Evolutionary conservation across 768 basidiomycete species (phyloP), one percentile per base, ranked within the genome.

Genomic region (Cyclocybe aegerita): DNA sequence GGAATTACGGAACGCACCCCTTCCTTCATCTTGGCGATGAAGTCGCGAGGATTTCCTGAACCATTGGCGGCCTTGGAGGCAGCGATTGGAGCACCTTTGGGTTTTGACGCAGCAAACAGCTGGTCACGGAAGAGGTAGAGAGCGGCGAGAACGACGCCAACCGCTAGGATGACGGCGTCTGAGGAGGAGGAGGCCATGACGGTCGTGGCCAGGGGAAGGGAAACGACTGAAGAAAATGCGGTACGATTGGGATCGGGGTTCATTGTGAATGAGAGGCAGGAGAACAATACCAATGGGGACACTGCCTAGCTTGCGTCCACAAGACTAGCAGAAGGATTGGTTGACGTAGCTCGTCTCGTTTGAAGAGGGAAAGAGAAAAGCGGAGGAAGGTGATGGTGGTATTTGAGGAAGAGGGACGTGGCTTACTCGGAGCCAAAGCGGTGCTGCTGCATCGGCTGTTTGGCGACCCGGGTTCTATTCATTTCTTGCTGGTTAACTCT

Each of bases 1-100:
- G 12, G 14, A 43, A 30, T 51, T 32, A 40, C 30, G 17, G 6
- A 7, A 80, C 91, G 66, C 72, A 98, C 96, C 36, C 83, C 86
- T 53, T 88, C 85, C 72, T 93, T 90, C 93, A 98, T 94, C 75
- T 95, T 95, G 9, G 84, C 82, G 37, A 97, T 80, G 64, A 97
- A 97, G 68, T 98, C 93, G 39, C 95, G 77, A n/a, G 94, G 93
- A 62, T 97, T 93, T 1, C 84, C 88, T 50, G 80, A 81, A 42
- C 85, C 88, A 74, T 87, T 87, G 35, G 74, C 65, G 36, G 72
- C 70, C 46, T 79, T 77, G 31, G 79, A 65, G 23, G 76, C 47
- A 16, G 65, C 50, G 34, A 75, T 51, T 0, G 83, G 75, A 32
- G 76, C 70, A 8, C 73, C 59, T 65, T 85, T 89, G 15, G 82